These are phyloP conservation scores for Suillus tomentosus DNA, from an alignment of 768 basidiomycete genomes.

Conservation along the genomic window DNA sequence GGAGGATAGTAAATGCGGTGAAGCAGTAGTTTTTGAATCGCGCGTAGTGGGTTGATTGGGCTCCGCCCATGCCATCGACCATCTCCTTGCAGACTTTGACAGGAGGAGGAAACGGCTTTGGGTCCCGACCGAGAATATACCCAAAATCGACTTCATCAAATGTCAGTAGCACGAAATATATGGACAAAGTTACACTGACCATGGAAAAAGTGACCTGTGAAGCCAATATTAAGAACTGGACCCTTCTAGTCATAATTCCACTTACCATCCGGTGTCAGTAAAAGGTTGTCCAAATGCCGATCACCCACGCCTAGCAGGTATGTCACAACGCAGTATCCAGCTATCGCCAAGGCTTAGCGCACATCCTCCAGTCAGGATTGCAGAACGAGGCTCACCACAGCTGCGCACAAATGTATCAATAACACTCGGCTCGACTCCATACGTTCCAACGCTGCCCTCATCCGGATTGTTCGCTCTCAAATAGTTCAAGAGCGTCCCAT, in stretches of 20 bases:
- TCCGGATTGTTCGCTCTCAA: conserved; percentile 85
- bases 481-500: conserved; percentile 86
- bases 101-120: conserved; percentile 95
- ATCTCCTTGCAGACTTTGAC: conserved; percentile 99
- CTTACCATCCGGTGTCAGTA: conserved; percentile 88
- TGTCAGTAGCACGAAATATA: conserved; percentile 16
- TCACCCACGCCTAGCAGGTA: conserved; percentile 97
- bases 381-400: conserved; percentile 70
- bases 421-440: conserved; percentile 91
- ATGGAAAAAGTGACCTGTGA: conserved; percentile 90
- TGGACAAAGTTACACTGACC: conserved; percentile 47
- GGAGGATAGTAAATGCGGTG: conserved; percentile 95
- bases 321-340: conserved; percentile 97
- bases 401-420: conserved; percentile 96
- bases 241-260: conserved; percentile 9
- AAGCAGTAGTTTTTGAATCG: conserved; percentile 97
- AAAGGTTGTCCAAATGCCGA: conserved; percentile 92
- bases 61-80: conserved; percentile 99
- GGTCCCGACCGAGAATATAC: conserved; percentile 96
- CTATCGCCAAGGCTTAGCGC: conserved; percentile 43
- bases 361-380: conserved; percentile 10
- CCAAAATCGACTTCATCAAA: conserved; percentile 85
- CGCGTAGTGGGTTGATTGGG: conserved; percentile 90
- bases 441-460: conserved; percentile 92
- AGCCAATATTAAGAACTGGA: conserved; percentile 2